Conservation (phyloP, 1,284 basidiomycete species). For the Papiliotrema fonsecae region DNA sequence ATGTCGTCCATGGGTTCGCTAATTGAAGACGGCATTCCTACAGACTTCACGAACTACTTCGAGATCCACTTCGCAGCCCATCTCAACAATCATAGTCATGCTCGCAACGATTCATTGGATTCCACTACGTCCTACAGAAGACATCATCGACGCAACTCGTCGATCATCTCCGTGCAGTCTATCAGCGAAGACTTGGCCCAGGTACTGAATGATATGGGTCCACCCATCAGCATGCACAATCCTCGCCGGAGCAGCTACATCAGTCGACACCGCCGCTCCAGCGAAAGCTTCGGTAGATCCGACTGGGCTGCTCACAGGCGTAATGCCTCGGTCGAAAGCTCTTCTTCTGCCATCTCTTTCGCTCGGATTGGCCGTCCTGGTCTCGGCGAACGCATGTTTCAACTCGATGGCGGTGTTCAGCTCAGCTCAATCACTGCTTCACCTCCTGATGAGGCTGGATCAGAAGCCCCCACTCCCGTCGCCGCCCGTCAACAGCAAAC, state of each 20-base stretch:
- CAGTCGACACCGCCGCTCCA: constrained; percentile 49
- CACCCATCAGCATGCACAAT: constrained; percentile 68
- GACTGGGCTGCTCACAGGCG: constrained; percentile 63
- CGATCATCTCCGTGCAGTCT: constrained; percentile 51
- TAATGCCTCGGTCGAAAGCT: constrained; percentile 58
- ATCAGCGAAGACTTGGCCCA: constrained; percentile 42
- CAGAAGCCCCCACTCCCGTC: constrained; percentile 36
- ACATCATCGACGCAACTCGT: constrained; percentile 46
- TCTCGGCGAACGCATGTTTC: constrained; percentile 83
- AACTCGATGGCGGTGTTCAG: constrained; percentile 57
- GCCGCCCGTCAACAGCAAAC: background rate
- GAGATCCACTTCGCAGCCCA: constrained; percentile 49
- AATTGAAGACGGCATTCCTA: constrained; percentile 58
- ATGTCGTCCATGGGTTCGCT: constrained; percentile 73
- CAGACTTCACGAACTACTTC: constrained; percentile 69
- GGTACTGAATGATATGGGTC: constrained; percentile 34
- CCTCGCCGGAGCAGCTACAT: constrained; percentile 37
- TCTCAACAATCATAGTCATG: constrained; percentile 5
- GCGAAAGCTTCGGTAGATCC: constrained; percentile 58
- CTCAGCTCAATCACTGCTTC: constrained; percentile 65
- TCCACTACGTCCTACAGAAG: background rate
- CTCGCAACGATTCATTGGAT: background rate
- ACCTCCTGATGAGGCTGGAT: constrained; percentile 50
- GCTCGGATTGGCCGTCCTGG: constrained; percentile 63
- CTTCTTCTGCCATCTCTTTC: constrained; percentile 60